Base-by-base conservation (phyloP, 805 yeast species). In the Cyberlindnera euphorbiiphila region DNA sequence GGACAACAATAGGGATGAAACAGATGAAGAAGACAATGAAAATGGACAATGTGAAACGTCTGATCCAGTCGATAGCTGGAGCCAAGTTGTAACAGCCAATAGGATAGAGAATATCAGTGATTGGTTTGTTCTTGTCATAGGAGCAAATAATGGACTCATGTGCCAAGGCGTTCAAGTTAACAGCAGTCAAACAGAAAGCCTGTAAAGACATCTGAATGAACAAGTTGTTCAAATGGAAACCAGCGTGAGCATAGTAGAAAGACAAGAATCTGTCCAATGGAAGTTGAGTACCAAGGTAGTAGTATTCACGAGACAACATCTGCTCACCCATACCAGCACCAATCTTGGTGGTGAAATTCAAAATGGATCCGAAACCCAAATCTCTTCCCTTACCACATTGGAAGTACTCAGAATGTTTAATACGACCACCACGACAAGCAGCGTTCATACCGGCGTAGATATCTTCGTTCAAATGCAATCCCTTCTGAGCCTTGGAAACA, bases 291-390 rank as follows among this genome's bases (percentile, higher is more conserved):
- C 91, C 87, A 61, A 84, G 62, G 61, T 83, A 82, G 63, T 79
- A 84, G 60, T 84, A 84, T 60, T 84, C 94, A 65, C 94, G 73
- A 19, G 89, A 82, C 43, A 84, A 66, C 80, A 84, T 81, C 61
- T 84, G 94, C 64, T 84, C 94, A 61, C 93, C 93, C 94, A 84
- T 84, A 65, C 94, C 94, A 50, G 93, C 89, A 64, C 94, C 94
- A 72, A 84, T 83, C 65, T 84, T 84, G 28, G 89, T 83, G 16
- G 88, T 83, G 72, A 84, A 84, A 64, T 84, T 84, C 71, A 83
- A 70, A 65, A 84, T 83, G 5, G 93, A 82, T 42, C 88, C 88
- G 62, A 84, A 84, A 58, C 94, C 94, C 54, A 84, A 71, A 72
- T 84, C 94, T 71, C 94, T 72, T 60, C 94, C 94, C 64, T 84